Percentiles rank a stretch among this genome's conserved stretches.
phyloP scores from a whole-genome alignment of 306 rosid species.

The Fagus crenata region DNA sequence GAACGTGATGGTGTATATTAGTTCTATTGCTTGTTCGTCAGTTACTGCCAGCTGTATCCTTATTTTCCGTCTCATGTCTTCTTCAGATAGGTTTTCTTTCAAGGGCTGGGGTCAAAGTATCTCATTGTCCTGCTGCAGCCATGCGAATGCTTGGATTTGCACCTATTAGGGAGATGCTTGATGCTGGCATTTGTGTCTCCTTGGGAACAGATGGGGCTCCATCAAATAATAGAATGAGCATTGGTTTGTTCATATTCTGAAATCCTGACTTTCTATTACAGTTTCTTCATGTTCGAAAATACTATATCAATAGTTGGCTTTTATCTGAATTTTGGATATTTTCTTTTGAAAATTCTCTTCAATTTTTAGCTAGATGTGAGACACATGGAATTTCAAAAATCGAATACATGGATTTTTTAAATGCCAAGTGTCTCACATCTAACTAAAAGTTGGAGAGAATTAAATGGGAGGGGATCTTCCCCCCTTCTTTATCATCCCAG shows the following conservation, averaged over 20 bases:
- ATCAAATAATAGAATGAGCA: conserved; percentile 91
- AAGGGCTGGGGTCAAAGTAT: conserved; percentile 72
- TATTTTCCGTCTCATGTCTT: conserved; percentile 3
- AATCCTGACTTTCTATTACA: conserved; percentile 12
- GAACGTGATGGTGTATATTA: background rate
- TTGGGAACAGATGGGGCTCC: conserved; percentile 95
- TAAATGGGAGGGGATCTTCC: too few species aligned
- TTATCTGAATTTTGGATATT: conserved; percentile 11
- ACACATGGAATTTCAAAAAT: too few species aligned
- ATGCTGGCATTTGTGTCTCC: conserved; percentile 80
- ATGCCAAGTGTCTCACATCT: too few species aligned
- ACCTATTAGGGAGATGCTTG: conserved; percentile 86
- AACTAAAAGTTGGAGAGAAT: too few species aligned
- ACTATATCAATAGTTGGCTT: conserved; percentile 10
- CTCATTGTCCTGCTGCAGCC: conserved; percentile 91
- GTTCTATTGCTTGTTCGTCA: background rate
- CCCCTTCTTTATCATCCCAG: background rate
- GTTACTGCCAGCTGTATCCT: background rate
- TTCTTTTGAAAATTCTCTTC: too few species aligned
- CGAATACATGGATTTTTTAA: too few species aligned
- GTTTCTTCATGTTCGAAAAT: background rate
- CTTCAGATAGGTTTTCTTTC: conserved; percentile 72
- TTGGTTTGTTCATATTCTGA: conserved; percentile 51
- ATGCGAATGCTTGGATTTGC: conserved; percentile 97
- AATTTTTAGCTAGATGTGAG: too few species aligned